Evolutionary conservation across 2,329 filamentous ascomycete genomes (phyloP).

Genomic region (Fusarium pseudocircinatum): DNA sequence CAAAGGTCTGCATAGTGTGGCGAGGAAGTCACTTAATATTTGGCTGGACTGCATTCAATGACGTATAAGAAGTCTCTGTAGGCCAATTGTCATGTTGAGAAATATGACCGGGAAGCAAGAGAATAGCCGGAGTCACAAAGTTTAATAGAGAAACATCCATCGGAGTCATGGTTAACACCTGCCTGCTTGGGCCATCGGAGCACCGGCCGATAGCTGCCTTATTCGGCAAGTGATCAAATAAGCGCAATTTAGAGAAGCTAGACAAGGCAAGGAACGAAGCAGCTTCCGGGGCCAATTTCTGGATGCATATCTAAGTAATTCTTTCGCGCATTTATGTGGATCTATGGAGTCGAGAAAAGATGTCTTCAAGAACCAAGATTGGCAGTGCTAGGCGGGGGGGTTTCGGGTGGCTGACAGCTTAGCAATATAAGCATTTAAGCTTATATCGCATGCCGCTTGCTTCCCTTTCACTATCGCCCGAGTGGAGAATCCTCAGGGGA

Average conservation of each 20-base stretch:
- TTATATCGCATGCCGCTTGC: neutral
- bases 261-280: neutral
- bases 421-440: neutral
- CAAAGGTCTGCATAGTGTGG: too few relatives aligned
- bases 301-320: too few relatives aligned
- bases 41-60: too few relatives aligned
- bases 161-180: neutral
- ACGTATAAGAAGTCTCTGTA: neutral
- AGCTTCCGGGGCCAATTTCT: neutral
- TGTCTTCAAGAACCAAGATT: fast-evolving
- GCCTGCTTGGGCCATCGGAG: neutral
- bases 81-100: neutral
- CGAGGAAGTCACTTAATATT: too few relatives aligned
- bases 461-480: fast-evolving
- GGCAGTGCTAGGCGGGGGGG: neutral
- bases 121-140: neutral
- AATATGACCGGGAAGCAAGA: neutral
- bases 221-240: neutral
- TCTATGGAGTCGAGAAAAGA: neutral
- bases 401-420: neutral
- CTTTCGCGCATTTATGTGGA: neutral
- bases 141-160: neutral
- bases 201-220: neutral
- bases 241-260: neutral
- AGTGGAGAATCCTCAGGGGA: neutral